Evolutionary conservation across 768 basidiomycete genomes (phyloP).

Genomic region (Tephrocybe sp.): DNA sequence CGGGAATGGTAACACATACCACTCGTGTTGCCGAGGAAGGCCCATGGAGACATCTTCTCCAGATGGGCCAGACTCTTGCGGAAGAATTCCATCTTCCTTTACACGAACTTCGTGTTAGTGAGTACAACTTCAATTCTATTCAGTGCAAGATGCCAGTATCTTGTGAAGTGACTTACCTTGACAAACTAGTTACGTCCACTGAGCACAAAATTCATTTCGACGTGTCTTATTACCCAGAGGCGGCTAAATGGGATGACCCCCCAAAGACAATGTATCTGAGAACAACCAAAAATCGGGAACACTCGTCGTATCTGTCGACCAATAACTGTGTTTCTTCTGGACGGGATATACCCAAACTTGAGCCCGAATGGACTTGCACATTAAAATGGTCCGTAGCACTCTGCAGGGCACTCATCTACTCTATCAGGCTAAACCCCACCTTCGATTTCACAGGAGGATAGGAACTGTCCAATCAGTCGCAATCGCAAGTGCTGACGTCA

Average conservation of each 20-base stretch:
- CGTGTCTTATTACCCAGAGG: slow-evolving; percentile 1
- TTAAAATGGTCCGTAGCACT: background rate
- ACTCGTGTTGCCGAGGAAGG: background rate
- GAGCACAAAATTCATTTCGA: slow-evolving; percentile 11
- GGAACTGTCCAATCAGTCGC: slow-evolving; percentile 1
- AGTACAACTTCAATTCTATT: background rate
- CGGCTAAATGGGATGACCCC: slow-evolving; percentile 2
- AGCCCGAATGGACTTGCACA: slow-evolving; percentile 4
- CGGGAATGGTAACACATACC: slow-evolving; percentile 6
- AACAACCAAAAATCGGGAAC: background rate
- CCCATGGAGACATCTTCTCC: slow-evolving; percentile 8
- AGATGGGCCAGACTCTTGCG: slow-evolving; percentile 8
- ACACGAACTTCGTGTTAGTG: slow-evolving; percentile 8
- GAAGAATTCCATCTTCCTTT: slow-evolving; percentile 4
- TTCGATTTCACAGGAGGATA: background rate
- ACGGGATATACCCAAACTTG: background rate
- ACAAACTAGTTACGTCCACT: slow-evolving; percentile 4
- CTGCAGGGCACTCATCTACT: background rate
- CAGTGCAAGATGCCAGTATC: too few relatives aligned
- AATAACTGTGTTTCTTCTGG: background rate
- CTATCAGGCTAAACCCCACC: background rate
- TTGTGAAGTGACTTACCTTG: too few relatives aligned
- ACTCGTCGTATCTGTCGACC: slow-evolving; percentile 6
- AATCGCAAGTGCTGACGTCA: background rate
- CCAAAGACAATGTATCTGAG: slow-evolving; percentile 5